A percentile compares a stretch with the other conserved stretches of the same genome.
These are phyloP conservation scores for Suhomyces bribrorum DNA, from an alignment of 1,139 yeast genomes.

Conservation along the genomic window DNA sequence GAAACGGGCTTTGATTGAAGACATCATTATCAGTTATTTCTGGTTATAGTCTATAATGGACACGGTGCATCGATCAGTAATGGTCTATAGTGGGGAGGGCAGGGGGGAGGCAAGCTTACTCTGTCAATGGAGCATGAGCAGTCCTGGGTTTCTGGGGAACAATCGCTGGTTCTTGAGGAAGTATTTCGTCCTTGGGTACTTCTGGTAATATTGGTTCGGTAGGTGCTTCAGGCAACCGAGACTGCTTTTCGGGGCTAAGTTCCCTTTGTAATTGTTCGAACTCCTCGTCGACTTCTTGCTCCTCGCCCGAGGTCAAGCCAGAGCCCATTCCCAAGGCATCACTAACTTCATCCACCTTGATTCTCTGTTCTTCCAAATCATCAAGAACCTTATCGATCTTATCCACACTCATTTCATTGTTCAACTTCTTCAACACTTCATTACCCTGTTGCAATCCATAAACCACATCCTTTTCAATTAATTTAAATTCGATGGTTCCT, in stretches of 20 bases:
- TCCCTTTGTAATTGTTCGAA: slow-evolving; percentile 52
- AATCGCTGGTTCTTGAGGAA: slow-evolving; percentile 25
- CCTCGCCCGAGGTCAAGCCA: slow-evolving; percentile 55
- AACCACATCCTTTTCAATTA: slow-evolving; percentile 82
- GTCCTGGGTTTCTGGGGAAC: slow-evolving; percentile 4
- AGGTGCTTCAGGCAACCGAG: neutral
- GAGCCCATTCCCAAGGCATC: slow-evolving; percentile 45
- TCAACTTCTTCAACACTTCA: slow-evolving; percentile 67
- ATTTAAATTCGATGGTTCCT: slow-evolving; percentile 80
- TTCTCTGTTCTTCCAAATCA: slow-evolving; percentile 77
- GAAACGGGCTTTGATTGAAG: neutral
- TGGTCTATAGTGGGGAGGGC: neutral
- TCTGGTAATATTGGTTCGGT: slow-evolving; percentile 13
- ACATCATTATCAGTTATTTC: neutral
- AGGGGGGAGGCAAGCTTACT: neutral
- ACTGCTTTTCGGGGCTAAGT: slow-evolving; percentile 22
- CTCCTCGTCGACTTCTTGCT: slow-evolving; percentile 68
- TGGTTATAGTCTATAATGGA: neutral
- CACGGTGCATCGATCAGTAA: neutral
- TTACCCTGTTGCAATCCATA: slow-evolving; percentile 82
- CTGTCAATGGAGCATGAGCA: slow-evolving; percentile 3
- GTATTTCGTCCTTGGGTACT: slow-evolving; percentile 16
- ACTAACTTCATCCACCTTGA: slow-evolving; percentile 70
- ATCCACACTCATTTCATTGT: slow-evolving; percentile 74
- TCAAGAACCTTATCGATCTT: slow-evolving; percentile 83